Base-by-base conservation (phyloP, 331 rosid genomes). In the Telfairia occidentalis region DNA sequence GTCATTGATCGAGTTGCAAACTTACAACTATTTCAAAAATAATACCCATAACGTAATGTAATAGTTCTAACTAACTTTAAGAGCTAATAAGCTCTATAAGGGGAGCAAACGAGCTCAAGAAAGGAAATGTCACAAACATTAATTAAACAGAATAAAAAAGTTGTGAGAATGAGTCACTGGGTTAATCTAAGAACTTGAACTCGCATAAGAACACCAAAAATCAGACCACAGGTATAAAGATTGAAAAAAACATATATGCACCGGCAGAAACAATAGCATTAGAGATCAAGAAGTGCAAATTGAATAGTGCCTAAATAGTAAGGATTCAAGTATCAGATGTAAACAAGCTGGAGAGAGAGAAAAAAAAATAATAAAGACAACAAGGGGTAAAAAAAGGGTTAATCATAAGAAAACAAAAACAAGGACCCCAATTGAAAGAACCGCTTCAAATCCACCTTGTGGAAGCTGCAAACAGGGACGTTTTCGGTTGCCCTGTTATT, bases 401-500 rank as follows among this genome's bases (percentile, higher is more conserved):
- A 21, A 32, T 29, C 8, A 63, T 1, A 10, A 37, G n/a, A 28
- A 29, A 28, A 19, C 21, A 30, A 37, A 64, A 61, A 64, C 5
- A 49, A 60, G 58, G 16, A 19, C 10, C 18, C 10, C 18, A 43
- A 75, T 40, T 5, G 19, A 40, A 38, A 40, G 55, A 75, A 58
- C 2, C 40, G 45, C 65, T 38, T 0, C 7, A 26, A 76, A 76
- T 11, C 21, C 79, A 91, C 98, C 97, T 91, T 85, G 2, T 74
- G 87, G 85, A 90, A 95, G 84, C 67, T 80, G 77, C 83, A 87
- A 12, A 87, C 97, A 3, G 86, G 85, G 54, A 72, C 85, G 61
- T 26, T 84, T 78, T 90, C 84, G 19, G 79, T 52, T n/a, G 73
- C 72, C 61, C 78, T 78, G 77, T 78, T 35, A 12, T 85, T 90